Evolutionary conservation across 768 basidiomycete genomes (phyloP), one percentile per base, ranked within the genome.

Genomic region (Boletus pseudopeckii): DNA sequence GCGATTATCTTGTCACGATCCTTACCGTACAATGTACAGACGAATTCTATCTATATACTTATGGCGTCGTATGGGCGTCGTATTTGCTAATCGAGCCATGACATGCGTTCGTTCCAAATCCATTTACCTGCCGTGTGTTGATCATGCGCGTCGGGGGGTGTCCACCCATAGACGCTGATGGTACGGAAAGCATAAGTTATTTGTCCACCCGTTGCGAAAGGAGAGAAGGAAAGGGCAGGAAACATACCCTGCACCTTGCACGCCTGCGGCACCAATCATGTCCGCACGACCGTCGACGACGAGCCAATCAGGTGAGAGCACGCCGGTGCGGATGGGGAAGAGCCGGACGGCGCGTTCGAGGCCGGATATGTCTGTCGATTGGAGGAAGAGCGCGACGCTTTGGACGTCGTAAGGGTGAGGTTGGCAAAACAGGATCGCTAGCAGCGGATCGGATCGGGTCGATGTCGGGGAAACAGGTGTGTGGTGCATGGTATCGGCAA

Each of bases 291-390:
- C 69, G 10, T 81, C 78, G 4, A 85, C 73, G 17, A 91, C 76
- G 7, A 91, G 60, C 90, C 92, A 95, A 61, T 91, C 88, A 1
- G 91, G 89, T 1, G 80, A 76, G 9, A 82, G 68, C 3, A 92
- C 75, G 4, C 91, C 91, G 2, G 92, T 96, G 18, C 93, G 82
- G 24, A 90, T 80, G 5, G 93, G 92, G 64, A 95, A 88, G n/a
- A 93, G 71, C 42, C 87, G 79, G 2, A 78, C 67, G 1, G 79
- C 82, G 49, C 84, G 75, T 67, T 95, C 93, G 5, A 92, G 72
- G 3, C 84, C 85, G 1, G 67, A 59, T 0, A 61, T 58, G 57
- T 85, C 82, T 5, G 80, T 79, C 15, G 81, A 83, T 14, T 84
- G 71, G 24, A 93, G 69, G 59, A 92, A 83, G 7, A 92, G 68